A percentile compares a stretch with the other conserved stretches of the same genome.
Evolutionary conservation across 768 basidiomycete species (phyloP).

Genomic region (Rhizopogon vulgaris): DNA sequence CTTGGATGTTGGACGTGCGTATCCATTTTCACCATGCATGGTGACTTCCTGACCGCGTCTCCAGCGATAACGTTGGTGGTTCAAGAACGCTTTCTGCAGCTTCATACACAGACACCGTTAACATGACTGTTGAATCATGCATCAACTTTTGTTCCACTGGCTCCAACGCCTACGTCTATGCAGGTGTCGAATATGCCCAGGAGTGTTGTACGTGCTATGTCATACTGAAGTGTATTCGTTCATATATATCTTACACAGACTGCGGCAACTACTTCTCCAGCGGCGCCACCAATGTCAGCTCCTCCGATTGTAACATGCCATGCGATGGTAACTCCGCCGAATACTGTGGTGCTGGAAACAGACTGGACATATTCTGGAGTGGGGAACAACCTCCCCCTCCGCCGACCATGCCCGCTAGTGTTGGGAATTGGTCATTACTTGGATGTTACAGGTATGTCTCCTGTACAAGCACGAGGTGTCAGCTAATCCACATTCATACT

Average conservation of each 20-base stretch:
- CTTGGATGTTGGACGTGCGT: slow-evolving; percentile 59
- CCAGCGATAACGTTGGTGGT: slow-evolving; percentile 46
- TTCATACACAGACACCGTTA: slow-evolving; percentile 35
- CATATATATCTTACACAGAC: slow-evolving; percentile 33
- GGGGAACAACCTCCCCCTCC: slow-evolving; percentile 49
- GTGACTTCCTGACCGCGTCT: slow-evolving; percentile 4
- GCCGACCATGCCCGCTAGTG: slow-evolving; percentile 45
- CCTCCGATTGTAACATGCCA: slow-evolving; percentile 52
- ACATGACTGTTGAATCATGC: slow-evolving; percentile 59
- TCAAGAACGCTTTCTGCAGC: slow-evolving; percentile 52
- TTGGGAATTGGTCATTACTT: slow-evolving; percentile 62
- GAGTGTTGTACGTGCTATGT: slow-evolving; percentile 49
- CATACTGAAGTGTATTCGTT: neutral
- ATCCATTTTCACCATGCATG: slow-evolving; percentile 7
- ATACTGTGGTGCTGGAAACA: slow-evolving; percentile 53
- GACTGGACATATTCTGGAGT: slow-evolving; percentile 60
- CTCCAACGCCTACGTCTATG: slow-evolving; percentile 43
- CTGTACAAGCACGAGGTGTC: neutral
- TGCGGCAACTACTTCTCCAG: slow-evolving; percentile 53
- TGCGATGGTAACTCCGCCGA: slow-evolving; percentile 57
- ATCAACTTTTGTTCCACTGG: slow-evolving; percentile 36
- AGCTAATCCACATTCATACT: slow-evolving; percentile 13
- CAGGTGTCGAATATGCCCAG: slow-evolving; percentile 63
- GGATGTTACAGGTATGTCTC: slow-evolving; percentile 65
- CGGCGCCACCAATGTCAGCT: slow-evolving; percentile 37